Percentiles rank a stretch among this genome's conserved stretches.
These are phyloP conservation scores for Boechera stricta DNA, from an alignment of 345 rosid genomes.

Conservation along the genomic window DNA sequence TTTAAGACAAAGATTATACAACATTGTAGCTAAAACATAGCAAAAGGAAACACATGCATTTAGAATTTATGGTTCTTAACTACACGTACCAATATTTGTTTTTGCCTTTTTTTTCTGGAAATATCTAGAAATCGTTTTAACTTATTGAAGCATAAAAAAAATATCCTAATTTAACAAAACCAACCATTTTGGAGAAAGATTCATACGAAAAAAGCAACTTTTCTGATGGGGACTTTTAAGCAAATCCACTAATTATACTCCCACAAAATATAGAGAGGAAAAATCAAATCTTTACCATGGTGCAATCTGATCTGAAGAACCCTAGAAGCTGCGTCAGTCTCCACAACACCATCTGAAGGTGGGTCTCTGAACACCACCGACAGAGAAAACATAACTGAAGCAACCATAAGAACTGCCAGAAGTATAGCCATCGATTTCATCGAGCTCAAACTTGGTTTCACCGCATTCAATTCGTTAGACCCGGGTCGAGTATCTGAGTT, in stretches of 20 bases:
- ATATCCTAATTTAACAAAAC: neutral
- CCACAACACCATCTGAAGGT: constrained; percentile 49
- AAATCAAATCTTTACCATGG: constrained; percentile 39
- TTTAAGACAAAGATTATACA: constrained; percentile 1
- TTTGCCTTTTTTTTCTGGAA: no score
- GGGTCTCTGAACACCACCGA: constrained; percentile 56
- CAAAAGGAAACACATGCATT: neutral
- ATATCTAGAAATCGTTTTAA: no score
- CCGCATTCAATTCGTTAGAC: constrained; percentile 32
- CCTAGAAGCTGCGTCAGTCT: constrained; percentile 28
- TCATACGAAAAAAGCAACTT: neutral
- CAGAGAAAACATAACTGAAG: constrained; percentile 53
- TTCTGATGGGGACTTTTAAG: neutral
- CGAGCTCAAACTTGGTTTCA: constrained; percentile 39
- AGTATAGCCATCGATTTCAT: constrained; percentile 50
- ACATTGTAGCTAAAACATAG: constrained; percentile 10
- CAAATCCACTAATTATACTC: neutral
- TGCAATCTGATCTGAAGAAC: constrained; percentile 27
- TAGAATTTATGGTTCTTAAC: neutral
- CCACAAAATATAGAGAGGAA: neutral
- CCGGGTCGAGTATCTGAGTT: constrained; percentile 28
- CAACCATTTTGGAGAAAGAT: neutral
- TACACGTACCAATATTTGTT: neutral
- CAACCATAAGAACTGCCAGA: constrained; percentile 42
- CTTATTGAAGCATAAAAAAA: neutral